phyloP scores from a whole-genome alignment of 2,329 filamentous ascomycete species.

The Rasamsonia emersonii region DNA sequence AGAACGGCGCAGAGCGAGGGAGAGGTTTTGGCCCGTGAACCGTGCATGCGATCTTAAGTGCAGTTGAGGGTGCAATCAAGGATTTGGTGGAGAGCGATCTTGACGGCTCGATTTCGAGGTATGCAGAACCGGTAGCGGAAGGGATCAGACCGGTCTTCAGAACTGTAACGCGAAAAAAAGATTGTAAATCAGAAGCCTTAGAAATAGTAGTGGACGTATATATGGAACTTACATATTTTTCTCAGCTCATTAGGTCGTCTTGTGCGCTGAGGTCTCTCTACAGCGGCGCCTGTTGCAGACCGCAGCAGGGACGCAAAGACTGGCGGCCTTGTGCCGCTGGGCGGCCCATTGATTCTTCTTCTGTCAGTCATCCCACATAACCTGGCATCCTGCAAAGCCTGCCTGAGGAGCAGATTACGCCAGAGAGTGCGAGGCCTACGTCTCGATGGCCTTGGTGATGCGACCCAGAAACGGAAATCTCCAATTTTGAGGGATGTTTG shows the following conservation, averaged over 20 bases:
- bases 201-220: slow-evolving; percentile 3
- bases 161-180: slow-evolving; percentile 44
- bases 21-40: slow-evolving; percentile 89
- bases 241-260: slow-evolving; percentile 64
- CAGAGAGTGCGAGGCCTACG: no score
- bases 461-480: slow-evolving; percentile 26
- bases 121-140: slow-evolving; percentile 88
- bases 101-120: slow-evolving; percentile 43
- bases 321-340: slow-evolving; percentile 65
- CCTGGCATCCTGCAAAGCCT: no score
- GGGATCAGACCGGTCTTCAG: slow-evolving; percentile 87
- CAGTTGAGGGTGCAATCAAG: slow-evolving; percentile 49
- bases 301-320: slow-evolving; percentile 49
- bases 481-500: slow-evolving; percentile 27
- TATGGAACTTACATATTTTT: slow-evolving; percentile 65
- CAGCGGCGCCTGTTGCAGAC: slow-evolving; percentile 39
- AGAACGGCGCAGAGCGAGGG: slow-evolving; percentile 82
- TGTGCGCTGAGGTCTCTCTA: slow-evolving; percentile 44
- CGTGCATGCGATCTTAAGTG: slow-evolving; percentile 84
- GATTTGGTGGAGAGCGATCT: slow-evolving; percentile 33
- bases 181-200: slow-evolving; percentile 11
- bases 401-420: no score
- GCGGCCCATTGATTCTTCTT: slow-evolving; percentile 81
- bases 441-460: no score
- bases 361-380: slow-evolving; percentile 61